Percentiles rank a stretch among this genome's conserved stretches.
These are phyloP conservation scores for Nicotiana tomentosiformis DNA, from an alignment of 257 asterid species.

Conservation along the genomic window DNA sequence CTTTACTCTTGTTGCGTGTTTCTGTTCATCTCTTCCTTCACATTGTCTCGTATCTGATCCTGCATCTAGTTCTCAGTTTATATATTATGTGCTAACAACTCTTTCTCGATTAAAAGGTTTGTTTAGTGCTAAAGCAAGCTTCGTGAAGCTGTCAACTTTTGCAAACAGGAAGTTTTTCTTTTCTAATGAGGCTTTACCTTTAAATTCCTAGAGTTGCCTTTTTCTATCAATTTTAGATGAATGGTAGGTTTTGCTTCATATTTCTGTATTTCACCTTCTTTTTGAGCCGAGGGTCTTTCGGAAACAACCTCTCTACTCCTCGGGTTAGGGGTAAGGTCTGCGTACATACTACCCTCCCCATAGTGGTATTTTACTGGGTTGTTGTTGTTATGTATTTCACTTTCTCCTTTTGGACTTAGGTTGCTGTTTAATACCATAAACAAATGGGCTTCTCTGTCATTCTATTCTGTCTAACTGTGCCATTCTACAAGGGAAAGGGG, in stretches of 20 bases:
- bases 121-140: background rate
- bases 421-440: background rate
- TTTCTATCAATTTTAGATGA: background rate
- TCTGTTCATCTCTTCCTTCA: background rate
- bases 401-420: background rate
- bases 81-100: background rate
- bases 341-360: no score
- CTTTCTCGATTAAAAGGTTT: background rate
- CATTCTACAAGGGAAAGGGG: background rate
- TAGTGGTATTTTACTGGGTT: no score
- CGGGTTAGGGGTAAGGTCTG: no score
- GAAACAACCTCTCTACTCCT: no score
- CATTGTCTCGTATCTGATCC: background rate
- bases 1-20: background rate
- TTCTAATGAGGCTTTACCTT: background rate
- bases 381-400: background rate
- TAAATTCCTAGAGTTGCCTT: background rate
- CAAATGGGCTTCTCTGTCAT: background rate
- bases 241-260: background rate
- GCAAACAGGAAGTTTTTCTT: background rate
- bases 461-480: background rate
- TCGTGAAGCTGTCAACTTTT: background rate
- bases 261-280: background rate
- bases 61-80: background rate
- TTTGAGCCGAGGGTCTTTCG: no score